These are phyloP conservation scores for Astrocystis sublimbata DNA, from an alignment of 495 filamentous ascomycete genomes.

Conservation along the genomic window DNA sequence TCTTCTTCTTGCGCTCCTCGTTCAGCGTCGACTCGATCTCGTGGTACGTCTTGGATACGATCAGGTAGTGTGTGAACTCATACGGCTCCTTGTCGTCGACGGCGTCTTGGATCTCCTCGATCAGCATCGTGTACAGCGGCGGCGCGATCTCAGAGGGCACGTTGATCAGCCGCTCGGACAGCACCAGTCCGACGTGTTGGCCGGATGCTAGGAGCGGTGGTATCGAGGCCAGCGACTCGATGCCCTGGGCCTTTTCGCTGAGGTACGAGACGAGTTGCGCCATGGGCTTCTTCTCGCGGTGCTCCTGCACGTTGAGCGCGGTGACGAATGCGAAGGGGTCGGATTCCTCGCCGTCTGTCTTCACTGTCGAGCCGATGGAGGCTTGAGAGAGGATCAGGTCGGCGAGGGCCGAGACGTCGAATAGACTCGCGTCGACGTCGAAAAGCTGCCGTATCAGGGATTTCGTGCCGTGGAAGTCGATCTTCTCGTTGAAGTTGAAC, in stretches of 20 bases:
- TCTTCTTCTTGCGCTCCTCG: slow-evolving; percentile 62
- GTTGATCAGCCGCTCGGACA: slow-evolving; percentile 92
- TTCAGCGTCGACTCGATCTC: slow-evolving; percentile 84
- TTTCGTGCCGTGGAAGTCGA: slow-evolving; percentile 96
- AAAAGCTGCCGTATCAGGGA: slow-evolving; percentile 90
- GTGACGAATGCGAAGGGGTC: slow-evolving; percentile 96
- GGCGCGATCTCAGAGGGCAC: slow-evolving; percentile 89
- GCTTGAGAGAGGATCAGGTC: slow-evolving; percentile 90
- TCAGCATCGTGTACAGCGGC: slow-evolving; percentile 94
- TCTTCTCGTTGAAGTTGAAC: slow-evolving; percentile 87
- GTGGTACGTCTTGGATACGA: slow-evolving; percentile 85
- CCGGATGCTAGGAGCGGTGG: slow-evolving; percentile 55
- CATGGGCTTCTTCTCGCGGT: slow-evolving; percentile 72
- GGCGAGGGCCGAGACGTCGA: slow-evolving; percentile 82
- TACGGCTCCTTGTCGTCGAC: slow-evolving; percentile 91
- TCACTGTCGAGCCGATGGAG: slow-evolving; percentile 88
- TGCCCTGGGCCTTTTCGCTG: slow-evolving; percentile 55
- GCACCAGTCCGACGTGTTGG: slow-evolving; percentile 70
- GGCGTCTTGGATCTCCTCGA: slow-evolving; percentile 89
- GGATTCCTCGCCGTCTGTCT: slow-evolving; percentile 88
- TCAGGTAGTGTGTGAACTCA: slow-evolving; percentile 87
- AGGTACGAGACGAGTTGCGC: slow-evolving; percentile 73
- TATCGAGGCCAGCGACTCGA: slow-evolving; percentile 55
- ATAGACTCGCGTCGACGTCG: slow-evolving; percentile 78
- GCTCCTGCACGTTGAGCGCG: slow-evolving; percentile 80